These are phyloP conservation scores for Arabis alpina DNA, from an alignment of 345 rosid genomes.

Conservation along the genomic window DNA sequence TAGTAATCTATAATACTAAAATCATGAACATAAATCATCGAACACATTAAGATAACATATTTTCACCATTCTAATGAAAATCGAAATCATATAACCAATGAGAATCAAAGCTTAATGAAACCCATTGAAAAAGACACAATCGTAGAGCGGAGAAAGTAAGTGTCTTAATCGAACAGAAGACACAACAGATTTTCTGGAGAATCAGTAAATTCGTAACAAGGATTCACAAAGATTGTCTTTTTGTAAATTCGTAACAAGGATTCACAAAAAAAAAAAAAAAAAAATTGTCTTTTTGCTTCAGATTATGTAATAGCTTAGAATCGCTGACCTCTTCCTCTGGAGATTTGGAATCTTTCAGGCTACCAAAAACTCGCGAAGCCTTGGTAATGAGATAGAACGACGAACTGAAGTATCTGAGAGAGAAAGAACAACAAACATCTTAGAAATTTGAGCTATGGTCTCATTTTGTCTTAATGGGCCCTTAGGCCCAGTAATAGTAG, in stretches of 20 bases:
- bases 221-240: too few species aligned
- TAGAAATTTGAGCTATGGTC: neutral
- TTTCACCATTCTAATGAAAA: neutral
- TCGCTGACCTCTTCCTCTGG: slow-evolving; percentile 28
- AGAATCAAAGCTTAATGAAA: slow-evolving; percentile 9
- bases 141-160: neutral
- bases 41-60: neutral
- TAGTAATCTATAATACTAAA: too few species aligned
- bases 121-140: slow-evolving; percentile 9
- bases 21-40: neutral
- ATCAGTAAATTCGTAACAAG: neutral
- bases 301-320: neutral
- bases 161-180: slow-evolving; percentile 5
- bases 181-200: neutral
- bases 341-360: slow-evolving; percentile 9
- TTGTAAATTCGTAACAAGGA: too few species aligned
- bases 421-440: slow-evolving; percentile 10
- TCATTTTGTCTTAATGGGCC: slow-evolving; percentile 3
- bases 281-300: neutral
- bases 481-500: neutral
- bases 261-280: too few species aligned
- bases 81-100: neutral
- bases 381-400: slow-evolving; percentile 35
- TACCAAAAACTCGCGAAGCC: neutral
- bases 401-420: neutral